phyloP scores from a whole-genome alignment of 495 filamentous ascomycete species.

The Hypoxylon lienhwacheense region DNA sequence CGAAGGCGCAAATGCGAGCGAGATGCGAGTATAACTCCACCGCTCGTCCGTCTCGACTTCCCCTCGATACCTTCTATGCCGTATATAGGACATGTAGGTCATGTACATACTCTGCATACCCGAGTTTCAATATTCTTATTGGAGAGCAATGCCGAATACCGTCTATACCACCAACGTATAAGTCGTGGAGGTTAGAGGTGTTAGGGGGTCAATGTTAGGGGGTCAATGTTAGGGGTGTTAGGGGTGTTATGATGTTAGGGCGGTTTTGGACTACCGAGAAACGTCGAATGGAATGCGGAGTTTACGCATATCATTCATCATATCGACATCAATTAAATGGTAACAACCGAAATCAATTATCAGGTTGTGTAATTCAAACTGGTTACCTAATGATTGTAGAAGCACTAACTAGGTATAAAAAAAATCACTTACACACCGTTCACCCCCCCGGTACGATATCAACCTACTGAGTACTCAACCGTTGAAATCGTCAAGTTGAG shows the following conservation, averaged over 20 bases:
- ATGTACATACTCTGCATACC: too few relatives aligned
- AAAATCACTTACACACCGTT: too few relatives aligned
- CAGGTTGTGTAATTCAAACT: slow-evolving; percentile 14
- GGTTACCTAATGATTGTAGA: too few relatives aligned
- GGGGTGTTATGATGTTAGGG: too few relatives aligned
- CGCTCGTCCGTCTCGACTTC: slow-evolving; percentile 1
- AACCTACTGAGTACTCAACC: too few relatives aligned
- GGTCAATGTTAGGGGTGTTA: too few relatives aligned
- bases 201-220: too few relatives aligned
- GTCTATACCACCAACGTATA: slow-evolving; percentile 13
- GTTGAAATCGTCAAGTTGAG: neutral
- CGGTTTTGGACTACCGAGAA: slow-evolving; percentile 24
- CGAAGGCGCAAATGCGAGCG: neutral
- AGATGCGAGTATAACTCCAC: neutral
- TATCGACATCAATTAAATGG: slow-evolving; percentile 17
- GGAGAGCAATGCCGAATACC: slow-evolving; percentile 13
- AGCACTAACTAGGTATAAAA: too few relatives aligned
- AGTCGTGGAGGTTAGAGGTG: slow-evolving; percentile 5
- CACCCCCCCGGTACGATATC: neutral
- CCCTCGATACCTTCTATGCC: neutral
- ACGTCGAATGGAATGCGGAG: slow-evolving; percentile 29
- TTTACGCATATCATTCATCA: slow-evolving; percentile 28
- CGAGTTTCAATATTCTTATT: slow-evolving; percentile 10
- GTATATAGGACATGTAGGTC: too few relatives aligned
- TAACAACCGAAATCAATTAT: slow-evolving; percentile 6